These are phyloP conservation scores for Rosa rugosa DNA, from an alignment of 306 rosid genomes.

Conservation along the genomic window DNA sequence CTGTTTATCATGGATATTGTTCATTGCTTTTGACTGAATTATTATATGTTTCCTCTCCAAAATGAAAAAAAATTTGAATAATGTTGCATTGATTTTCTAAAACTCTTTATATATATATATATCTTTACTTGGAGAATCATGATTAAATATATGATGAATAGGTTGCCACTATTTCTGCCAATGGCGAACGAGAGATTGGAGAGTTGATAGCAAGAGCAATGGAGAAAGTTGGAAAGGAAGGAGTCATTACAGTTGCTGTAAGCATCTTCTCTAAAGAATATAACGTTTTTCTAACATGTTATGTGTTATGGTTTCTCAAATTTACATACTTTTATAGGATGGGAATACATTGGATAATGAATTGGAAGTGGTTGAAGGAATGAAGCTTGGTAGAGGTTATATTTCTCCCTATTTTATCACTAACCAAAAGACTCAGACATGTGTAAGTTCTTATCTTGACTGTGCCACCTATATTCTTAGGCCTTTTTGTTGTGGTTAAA, in stretches of 20 bases:
- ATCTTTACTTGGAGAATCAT: not conserved
- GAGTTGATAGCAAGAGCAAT: constrained; percentile 91
- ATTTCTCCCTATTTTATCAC: constrained; percentile 92
- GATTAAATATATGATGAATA: constrained; percentile 27
- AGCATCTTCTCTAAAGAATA: constrained; percentile 27
- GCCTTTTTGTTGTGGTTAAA: not conserved
- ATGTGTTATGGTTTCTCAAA: constrained; percentile 8
- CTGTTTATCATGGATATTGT: not conserved
- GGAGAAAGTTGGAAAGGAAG: constrained; percentile 98
- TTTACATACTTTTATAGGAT: constrained; percentile 54
- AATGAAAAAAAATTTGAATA: not conserved
- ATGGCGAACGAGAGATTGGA: constrained; percentile 89
- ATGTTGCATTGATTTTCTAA: not conserved
- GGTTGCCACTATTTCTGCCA: constrained; percentile 97
- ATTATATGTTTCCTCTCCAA: not conserved
- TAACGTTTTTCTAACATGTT: not conserved
- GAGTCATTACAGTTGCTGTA: constrained; percentile 90
- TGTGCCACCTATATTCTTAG: constrained; percentile 3
- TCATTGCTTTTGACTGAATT: not conserved
- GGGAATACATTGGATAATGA: constrained; percentile 93
- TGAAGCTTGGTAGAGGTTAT: constrained; percentile 83
- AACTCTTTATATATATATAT: not conserved
- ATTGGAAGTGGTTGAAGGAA: constrained; percentile 97
- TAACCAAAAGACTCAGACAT: constrained; percentile 81
- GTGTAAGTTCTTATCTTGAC: constrained; percentile 56